A percentile compares a stretch with the other conserved stretches of the same genome.
These are phyloP conservation scores for Ceratorhiza oryzae-sativae DNA, from an alignment of 1,284 basidiomycete genomes.

Conservation along the genomic window DNA sequence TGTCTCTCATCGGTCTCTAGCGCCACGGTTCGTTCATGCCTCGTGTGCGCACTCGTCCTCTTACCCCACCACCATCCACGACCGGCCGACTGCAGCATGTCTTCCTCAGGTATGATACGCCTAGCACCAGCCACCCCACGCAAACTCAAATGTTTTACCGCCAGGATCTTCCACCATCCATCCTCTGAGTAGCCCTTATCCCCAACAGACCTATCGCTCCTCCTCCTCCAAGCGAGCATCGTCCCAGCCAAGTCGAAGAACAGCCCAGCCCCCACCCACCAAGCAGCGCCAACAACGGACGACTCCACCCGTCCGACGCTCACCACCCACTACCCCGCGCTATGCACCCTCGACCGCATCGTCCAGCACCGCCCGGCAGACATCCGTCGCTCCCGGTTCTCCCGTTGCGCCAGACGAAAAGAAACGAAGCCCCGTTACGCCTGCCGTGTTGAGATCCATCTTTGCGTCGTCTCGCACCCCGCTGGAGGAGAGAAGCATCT, in stretches of 20 bases:
- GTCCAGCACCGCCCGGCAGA: slow-evolving; percentile 29
- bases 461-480: slow-evolving; percentile 81
- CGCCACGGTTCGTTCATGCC: not conserved
- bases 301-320: slow-evolving; percentile 3
- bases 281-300: slow-evolving; percentile 11
- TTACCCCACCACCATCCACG: not conserved
- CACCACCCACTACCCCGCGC: slow-evolving; percentile 27
- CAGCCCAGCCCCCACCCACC: not conserved
- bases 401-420: slow-evolving; percentile 38
- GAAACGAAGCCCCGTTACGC: slow-evolving; percentile 76
- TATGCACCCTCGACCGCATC: slow-evolving; percentile 32
- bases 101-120: slow-evolving; percentile 9
- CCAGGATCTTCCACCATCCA: slow-evolving; percentile 31
- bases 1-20: not conserved
- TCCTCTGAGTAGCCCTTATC: slow-evolving; percentile 32
- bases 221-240: slow-evolving; percentile 5
- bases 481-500: slow-evolving; percentile 78
- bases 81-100: not conserved
- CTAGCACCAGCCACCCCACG: not conserved
- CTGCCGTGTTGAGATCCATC: slow-evolving; percentile 76
- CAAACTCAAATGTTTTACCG: not conserved
- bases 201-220: slow-evolving; percentile 25
- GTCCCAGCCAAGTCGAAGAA: slow-evolving; percentile 18
- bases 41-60: not conserved
- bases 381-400: not conserved